phyloP scores from a whole-genome alignment of 192 early-diverging fungal genomes.

The Funneliformis geosporum region DNA sequence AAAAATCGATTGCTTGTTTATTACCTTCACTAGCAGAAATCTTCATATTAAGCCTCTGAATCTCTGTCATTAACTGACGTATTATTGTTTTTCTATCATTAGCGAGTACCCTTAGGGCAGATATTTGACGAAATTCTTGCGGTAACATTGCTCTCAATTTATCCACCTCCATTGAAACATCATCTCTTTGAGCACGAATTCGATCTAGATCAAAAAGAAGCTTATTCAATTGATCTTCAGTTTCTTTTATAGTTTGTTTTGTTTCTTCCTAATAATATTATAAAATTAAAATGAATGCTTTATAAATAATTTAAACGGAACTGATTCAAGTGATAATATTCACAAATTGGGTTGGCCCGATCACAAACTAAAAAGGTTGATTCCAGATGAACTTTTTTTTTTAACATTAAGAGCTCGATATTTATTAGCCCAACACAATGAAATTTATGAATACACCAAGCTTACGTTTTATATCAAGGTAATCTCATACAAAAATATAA shows the following conservation, averaged over 20 bases:
- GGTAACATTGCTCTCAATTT: slow-evolving; percentile 32
- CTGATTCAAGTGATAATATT: not conserved
- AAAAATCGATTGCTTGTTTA: slow-evolving; percentile 50
- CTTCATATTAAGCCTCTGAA: slow-evolving; percentile 54
- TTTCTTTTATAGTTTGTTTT: not conserved
- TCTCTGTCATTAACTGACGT: slow-evolving; percentile 53
- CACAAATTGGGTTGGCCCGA: not conserved
- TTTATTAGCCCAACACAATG: no score
- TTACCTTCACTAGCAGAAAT: slow-evolving; percentile 53
- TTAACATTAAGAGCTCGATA: no score
- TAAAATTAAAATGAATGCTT: not conserved
- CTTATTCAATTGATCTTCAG: slow-evolving; percentile 7
- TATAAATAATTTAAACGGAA: not conserved
- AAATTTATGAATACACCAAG: no score
- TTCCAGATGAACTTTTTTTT: no score
- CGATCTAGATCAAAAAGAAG: slow-evolving; percentile 25
- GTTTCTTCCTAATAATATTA: not conserved
- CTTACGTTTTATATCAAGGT: not conserved
- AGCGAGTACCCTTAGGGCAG: slow-evolving; percentile 18
- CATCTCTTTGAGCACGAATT: slow-evolving; percentile 38
- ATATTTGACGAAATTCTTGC: slow-evolving; percentile 33
- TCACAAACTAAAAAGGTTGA: no score
- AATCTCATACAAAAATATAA: not conserved
- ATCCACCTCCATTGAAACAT: slow-evolving; percentile 35
- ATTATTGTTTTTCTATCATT: slow-evolving; percentile 40